A percentile compares a stretch with the other conserved stretches of the same genome.
Conservation (phyloP, 2,329 filamentous ascomycete species). For the Diaporthe amygdali region DNA sequence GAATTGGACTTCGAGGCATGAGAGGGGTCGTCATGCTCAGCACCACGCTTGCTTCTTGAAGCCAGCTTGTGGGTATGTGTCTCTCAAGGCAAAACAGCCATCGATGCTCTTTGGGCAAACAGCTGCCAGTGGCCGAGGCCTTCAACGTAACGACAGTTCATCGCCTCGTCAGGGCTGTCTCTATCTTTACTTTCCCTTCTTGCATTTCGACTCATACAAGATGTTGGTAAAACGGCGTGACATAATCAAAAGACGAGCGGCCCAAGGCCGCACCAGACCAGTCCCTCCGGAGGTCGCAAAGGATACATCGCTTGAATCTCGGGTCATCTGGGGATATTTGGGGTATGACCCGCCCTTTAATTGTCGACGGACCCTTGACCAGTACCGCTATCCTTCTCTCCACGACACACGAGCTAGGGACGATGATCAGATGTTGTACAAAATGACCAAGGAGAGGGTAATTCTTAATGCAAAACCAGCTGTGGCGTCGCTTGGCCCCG, state of each 20-base stretch:
- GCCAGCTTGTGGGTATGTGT: slow-evolving; percentile 52
- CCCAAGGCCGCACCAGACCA: slow-evolving; percentile 56
- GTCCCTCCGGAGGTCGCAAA: slow-evolving; percentile 56
- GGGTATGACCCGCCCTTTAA: slow-evolving; percentile 63
- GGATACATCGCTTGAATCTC: slow-evolving; percentile 56
- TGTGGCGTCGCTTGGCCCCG: neutral
- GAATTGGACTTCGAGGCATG: slow-evolving; percentile 54
- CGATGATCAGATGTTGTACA: slow-evolving; percentile 68
- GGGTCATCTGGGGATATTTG: slow-evolving; percentile 65
- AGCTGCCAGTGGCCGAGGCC: neutral
- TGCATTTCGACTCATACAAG: slow-evolving; percentile 66
- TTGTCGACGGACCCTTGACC: slow-evolving; percentile 62
- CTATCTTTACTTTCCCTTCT: slow-evolving; percentile 54
- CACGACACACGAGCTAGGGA: slow-evolving; percentile 62
- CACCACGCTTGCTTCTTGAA: slow-evolving; percentile 56
- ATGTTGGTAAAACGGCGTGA: slow-evolving; percentile 57
- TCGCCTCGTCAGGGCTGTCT: slow-evolving; percentile 24
- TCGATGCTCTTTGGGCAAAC: neutral
- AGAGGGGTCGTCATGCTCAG: slow-evolving; percentile 53
- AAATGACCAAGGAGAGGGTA: slow-evolving; percentile 53
- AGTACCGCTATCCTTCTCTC: slow-evolving; percentile 64
- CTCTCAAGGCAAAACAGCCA: neutral
- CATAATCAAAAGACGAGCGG: slow-evolving; percentile 53
- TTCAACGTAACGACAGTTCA: neutral
- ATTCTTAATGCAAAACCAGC: neutral